These are phyloP conservation scores for Botrytis fabae DNA, from an alignment of 2,329 filamentous ascomycete species.

Conservation along the genomic window DNA sequence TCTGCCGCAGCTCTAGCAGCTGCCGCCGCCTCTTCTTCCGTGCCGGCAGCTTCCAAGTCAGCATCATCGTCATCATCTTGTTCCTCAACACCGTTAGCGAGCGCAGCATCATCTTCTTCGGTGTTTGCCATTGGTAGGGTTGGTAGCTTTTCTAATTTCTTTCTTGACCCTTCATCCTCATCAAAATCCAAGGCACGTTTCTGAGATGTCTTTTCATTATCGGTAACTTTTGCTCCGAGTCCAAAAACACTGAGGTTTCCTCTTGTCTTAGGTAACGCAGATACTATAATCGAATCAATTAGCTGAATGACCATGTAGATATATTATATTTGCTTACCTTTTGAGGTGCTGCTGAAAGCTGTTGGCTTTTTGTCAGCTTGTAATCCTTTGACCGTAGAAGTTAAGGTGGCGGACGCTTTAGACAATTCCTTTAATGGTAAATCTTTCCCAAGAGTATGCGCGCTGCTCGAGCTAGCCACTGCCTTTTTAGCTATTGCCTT, in stretches of 20 bases:
- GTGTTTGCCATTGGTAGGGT: constrained; percentile 67
- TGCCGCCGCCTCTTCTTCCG: constrained; percentile 84
- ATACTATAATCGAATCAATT: constrained; percentile 37
- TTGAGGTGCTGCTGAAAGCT: constrained; percentile 44
- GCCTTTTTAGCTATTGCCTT: constrained; percentile 84
- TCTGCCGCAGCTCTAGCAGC: constrained; percentile 84
- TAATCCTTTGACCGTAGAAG: constrained; percentile 44
- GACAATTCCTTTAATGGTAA: constrained; percentile 50
- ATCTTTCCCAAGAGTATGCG: constrained; percentile 57
- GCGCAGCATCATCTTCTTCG: constrained; percentile 54
- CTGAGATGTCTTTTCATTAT: constrained; percentile 63
- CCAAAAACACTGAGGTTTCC: constrained; percentile 83
- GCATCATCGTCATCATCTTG: constrained; percentile 61
- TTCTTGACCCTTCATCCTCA: constrained; percentile 82
- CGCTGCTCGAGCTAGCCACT: constrained; percentile 56
- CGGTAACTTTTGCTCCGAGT: constrained; percentile 66
- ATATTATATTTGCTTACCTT: constrained; percentile 37
- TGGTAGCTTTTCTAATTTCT: constrained; percentile 89
- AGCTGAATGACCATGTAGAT: constrained; percentile 20
- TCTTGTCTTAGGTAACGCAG: constrained; percentile 64
- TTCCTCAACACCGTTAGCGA: constrained; percentile 59
- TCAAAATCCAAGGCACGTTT: constrained; percentile 81
- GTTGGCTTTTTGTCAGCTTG: constrained; percentile 47
- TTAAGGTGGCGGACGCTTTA: constrained; percentile 47
- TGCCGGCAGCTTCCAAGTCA: constrained; percentile 74